phyloP scores from a whole-genome alignment of 768 basidiomycete species.

The Termitomyces sp. region DNA sequence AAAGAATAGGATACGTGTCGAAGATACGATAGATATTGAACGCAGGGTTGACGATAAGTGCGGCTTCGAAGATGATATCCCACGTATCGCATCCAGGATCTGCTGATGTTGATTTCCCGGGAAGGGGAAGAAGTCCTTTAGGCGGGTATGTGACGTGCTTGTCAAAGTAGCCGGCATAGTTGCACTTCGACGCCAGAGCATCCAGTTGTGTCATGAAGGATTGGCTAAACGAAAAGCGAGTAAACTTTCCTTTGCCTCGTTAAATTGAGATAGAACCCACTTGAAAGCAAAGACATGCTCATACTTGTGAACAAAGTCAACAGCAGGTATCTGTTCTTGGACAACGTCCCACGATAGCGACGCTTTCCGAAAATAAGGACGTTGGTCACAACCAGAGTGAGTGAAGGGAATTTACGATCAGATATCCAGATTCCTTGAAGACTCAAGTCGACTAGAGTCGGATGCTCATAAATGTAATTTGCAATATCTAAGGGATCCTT shows the following conservation, averaged over 20 bases:
- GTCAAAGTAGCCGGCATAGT: slow-evolving; percentile 55
- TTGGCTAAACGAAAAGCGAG: slow-evolving; percentile 32
- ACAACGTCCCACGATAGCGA: slow-evolving; percentile 57
- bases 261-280: slow-evolving; percentile 27
- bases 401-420: slow-evolving; percentile 45
- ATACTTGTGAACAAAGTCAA: slow-evolving; percentile 70
- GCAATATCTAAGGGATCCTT: slow-evolving; percentile 51
- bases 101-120: slow-evolving; percentile 43
- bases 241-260: neutral
- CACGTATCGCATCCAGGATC: slow-evolving; percentile 61
- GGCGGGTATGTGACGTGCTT: slow-evolving; percentile 68
- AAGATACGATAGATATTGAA: slow-evolving; percentile 78
- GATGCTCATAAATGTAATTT: slow-evolving; percentile 63
- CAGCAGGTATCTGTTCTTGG: slow-evolving; percentile 65
- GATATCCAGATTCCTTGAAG: slow-evolving; percentile 69
- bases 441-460: slow-evolving; percentile 42
- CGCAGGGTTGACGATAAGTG: slow-evolving; percentile 61
- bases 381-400: neutral
- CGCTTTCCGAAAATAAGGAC: slow-evolving; percentile 26
- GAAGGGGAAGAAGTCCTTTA: slow-evolving; percentile 58
- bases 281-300: slow-evolving; percentile 67
- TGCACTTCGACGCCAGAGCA: slow-evolving; percentile 43
- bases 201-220: slow-evolving; percentile 59
- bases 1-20: slow-evolving; percentile 67
- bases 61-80: slow-evolving; percentile 57